Percentiles rank a stretch among this genome's conserved stretches.
Conservation (phyloP, 805 yeast species). For the Wickerhamomyces chambardii region DNA sequence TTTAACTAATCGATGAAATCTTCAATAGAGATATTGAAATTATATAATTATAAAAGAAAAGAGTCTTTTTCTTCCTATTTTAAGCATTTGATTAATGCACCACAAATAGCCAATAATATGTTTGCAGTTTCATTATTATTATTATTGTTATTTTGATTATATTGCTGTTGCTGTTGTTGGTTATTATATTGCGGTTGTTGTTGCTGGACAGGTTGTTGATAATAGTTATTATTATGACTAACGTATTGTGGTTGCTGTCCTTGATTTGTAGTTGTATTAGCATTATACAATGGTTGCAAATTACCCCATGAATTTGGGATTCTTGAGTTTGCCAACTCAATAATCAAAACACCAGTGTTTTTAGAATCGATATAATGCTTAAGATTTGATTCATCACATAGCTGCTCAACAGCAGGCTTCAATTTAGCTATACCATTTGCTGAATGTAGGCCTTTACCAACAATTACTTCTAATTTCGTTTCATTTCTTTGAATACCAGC, state of each 20-base stretch:
- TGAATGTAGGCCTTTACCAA: slow-evolving; percentile 90
- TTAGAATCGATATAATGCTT: slow-evolving; percentile 53
- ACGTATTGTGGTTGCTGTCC: slow-evolving; percentile 19
- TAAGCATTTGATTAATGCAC: background rate
- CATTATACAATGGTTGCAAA: slow-evolving; percentile 8
- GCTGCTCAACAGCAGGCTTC: slow-evolving; percentile 79
- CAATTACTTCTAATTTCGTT: slow-evolving; percentile 66
- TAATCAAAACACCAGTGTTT: slow-evolving; percentile 74
- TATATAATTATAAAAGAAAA: too few species aligned
- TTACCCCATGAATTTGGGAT: slow-evolving; percentile 30
- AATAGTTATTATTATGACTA: too few species aligned
- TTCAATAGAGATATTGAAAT: too few species aligned
- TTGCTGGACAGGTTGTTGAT: too few species aligned
- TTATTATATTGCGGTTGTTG: slow-evolving; percentile 23
- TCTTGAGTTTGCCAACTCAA: slow-evolving; percentile 46
- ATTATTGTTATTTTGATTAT: slow-evolving; percentile 16
- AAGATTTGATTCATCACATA: slow-evolving; percentile 62
- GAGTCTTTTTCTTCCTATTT: too few species aligned
- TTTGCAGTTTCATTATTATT: slow-evolving; percentile 12
- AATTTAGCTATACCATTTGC: slow-evolving; percentile 74
- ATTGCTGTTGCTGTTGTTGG: slow-evolving; percentile 19
- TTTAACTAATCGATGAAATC: too few species aligned
- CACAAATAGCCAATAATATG: background rate
- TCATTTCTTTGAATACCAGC: slow-evolving; percentile 53
- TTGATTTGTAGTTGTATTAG: slow-evolving; percentile 8